A percentile compares a stretch with the other conserved stretches of the same genome.
phyloP scores from a whole-genome alignment of 192 early-diverging fungal species.

The Podila minutissima region DNA sequence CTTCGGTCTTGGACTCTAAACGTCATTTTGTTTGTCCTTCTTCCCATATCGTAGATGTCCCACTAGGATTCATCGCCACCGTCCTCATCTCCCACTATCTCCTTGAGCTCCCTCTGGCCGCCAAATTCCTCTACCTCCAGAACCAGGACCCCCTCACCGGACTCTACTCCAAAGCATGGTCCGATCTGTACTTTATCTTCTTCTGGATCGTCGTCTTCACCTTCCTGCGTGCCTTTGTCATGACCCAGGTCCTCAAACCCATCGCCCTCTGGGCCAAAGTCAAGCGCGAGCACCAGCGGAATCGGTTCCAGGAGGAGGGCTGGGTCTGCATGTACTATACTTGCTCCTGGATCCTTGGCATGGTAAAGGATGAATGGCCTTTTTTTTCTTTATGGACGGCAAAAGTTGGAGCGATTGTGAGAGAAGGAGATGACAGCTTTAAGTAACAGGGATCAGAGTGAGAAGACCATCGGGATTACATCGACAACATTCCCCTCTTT shows the following conservation, averaged over 20 bases:
- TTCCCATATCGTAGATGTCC: conserved; percentile 43
- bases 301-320: conserved; percentile 76
- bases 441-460: no score
- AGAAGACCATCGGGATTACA: no score
- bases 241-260: conserved; percentile 61
- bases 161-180: conserved; percentile 63
- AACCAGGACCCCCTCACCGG: conserved; percentile 45
- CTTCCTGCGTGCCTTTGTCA: conserved; percentile 63
- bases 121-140: conserved; percentile 45
- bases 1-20: not conserved
- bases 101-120: conserved; percentile 18
- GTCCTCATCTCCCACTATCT: conserved; percentile 50
- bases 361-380: conserved; percentile 58
- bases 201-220: conserved; percentile 75
- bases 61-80: conserved; percentile 43
- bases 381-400: not conserved
- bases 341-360: conserved; percentile 63
- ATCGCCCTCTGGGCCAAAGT: conserved; percentile 37
- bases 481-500: no score
- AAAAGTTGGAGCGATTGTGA: not conserved
- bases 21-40: not conserved
- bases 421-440: no score
- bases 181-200: conserved; percentile 70
- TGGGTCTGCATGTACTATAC: conserved; percentile 78
- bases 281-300: conserved; percentile 47